Conservation (phyloP, 169 alveolate genomes). For the Cytauxzoon felis region DNA sequence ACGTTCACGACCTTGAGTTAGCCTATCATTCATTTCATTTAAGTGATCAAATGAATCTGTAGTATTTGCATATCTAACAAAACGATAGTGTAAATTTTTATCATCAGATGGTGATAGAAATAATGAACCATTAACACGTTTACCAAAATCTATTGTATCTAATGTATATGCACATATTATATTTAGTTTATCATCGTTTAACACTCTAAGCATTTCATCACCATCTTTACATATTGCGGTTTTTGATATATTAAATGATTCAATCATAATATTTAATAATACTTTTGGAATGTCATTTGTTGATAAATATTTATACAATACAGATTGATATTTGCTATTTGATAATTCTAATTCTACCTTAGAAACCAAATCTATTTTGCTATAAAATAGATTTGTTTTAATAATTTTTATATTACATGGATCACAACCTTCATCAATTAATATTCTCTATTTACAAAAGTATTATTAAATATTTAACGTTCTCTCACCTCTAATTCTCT, state of each 20-base stretch:
- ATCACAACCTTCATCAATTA: conserved; percentile 43
- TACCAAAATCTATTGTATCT: conserved; percentile 26
- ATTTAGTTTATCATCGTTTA: conserved; percentile 4
- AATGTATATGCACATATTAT: conserved; percentile 38
- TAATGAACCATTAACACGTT: conserved; percentile 39
- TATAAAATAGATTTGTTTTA: conserved; percentile 39
- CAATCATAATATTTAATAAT: conserved; percentile 19
- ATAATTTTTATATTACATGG: conserved; percentile 20
- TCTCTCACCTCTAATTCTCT: conserved; percentile 13
- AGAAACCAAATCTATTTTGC: conserved; percentile 9
- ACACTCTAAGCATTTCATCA: conserved; percentile 17
- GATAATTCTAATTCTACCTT: neutral
- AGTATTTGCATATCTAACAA: conserved; percentile 6
- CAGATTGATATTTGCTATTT: neutral
- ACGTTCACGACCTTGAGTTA: conserved; percentile 16
- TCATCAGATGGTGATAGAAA: conserved; percentile 46
- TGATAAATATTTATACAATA: conserved; percentile 26
- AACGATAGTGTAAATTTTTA: conserved; percentile 36
- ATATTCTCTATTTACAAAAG: conserved; percentile 8
- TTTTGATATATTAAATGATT: conserved; percentile 14
- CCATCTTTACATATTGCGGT: conserved; percentile 42
- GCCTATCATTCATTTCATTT: conserved; percentile 18
- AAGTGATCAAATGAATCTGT: conserved; percentile 3
- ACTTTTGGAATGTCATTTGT: conserved; percentile 34
- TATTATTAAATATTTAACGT: neutral